Conservation (phyloP, 2,329 filamentous ascomycete genomes). For the Aspergillus sp. region DNA sequence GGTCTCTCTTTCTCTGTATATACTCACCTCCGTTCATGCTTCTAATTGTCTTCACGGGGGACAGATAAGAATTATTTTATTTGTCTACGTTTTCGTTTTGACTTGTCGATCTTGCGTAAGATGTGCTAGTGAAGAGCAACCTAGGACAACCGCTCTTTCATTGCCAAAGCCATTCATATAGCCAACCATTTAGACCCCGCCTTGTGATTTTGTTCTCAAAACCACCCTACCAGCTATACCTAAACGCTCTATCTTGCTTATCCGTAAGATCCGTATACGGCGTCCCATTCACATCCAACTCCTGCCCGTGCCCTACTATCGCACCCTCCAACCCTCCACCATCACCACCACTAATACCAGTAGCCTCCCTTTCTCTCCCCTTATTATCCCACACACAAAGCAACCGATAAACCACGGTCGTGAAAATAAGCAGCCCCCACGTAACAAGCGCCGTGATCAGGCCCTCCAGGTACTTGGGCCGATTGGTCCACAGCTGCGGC, state of each 20-base stretch:
- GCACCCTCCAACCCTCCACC: not conserved
- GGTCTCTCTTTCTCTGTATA: not conserved
- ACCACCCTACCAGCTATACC: not conserved
- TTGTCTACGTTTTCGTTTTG: not conserved
- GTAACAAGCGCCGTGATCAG: constrained; percentile 38
- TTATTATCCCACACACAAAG: constrained; percentile 1
- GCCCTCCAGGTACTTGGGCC: constrained; percentile 48
- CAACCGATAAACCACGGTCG: not conserved
- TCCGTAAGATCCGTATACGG: not conserved
- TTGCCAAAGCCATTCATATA: no score
- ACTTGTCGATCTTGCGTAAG: no score
- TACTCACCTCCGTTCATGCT: not conserved
- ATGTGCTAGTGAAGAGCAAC: no score
- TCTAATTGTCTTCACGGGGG: no score
- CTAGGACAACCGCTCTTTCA: no score
- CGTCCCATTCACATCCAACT: not conserved
- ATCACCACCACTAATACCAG: not conserved
- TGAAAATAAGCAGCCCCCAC: not conserved
- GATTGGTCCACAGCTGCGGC: constrained; percentile 50
- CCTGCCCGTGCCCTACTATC: not conserved
- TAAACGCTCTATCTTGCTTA: not conserved
- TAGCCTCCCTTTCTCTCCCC: not conserved
- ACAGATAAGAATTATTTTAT: no score
- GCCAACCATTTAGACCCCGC: no score
- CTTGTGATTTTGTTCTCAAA: no score